Evolutionary conservation across 495 filamentous ascomycete species (phyloP).

Genomic region (Margaritispora aquatica): DNA sequence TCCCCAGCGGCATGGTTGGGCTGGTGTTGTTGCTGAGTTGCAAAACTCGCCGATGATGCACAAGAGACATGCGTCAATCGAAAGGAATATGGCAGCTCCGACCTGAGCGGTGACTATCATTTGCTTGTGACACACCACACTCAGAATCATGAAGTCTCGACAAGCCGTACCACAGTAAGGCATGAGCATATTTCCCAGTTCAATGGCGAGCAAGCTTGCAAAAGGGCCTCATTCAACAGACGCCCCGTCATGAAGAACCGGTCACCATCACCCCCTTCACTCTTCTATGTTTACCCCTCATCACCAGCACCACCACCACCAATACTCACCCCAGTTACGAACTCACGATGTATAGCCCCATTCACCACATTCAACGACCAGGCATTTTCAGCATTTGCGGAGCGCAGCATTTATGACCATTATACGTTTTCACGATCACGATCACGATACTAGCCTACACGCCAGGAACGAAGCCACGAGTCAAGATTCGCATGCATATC

Average conservation of each 20-base stretch:
- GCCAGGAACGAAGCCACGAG: neutral
- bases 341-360: neutral
- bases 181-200: neutral
- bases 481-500: neutral
- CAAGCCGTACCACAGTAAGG: neutral
- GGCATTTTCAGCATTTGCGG: neutral
- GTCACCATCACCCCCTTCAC: neutral
- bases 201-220: neutral
- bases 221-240: neutral
- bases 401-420: neutral
- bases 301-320: neutral
- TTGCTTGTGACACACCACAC: neutral
- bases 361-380: neutral
- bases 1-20: slow-evolving; percentile 40
- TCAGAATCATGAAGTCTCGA: neutral
- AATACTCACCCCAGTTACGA: neutral
- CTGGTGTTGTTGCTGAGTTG: slow-evolving; percentile 45
- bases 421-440: neutral
- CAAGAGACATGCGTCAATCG: slow-evolving; percentile 45
- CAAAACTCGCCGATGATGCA: slow-evolving; percentile 44
- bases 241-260: neutral
- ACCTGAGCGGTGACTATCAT: neutral
- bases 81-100: slow-evolving; percentile 35
- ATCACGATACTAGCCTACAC: neutral
- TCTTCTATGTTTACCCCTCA: neutral